These are phyloP conservation scores for Suhomyces wounanorum DNA, from an alignment of 1,139 yeast species.

Conservation along the genomic window DNA sequence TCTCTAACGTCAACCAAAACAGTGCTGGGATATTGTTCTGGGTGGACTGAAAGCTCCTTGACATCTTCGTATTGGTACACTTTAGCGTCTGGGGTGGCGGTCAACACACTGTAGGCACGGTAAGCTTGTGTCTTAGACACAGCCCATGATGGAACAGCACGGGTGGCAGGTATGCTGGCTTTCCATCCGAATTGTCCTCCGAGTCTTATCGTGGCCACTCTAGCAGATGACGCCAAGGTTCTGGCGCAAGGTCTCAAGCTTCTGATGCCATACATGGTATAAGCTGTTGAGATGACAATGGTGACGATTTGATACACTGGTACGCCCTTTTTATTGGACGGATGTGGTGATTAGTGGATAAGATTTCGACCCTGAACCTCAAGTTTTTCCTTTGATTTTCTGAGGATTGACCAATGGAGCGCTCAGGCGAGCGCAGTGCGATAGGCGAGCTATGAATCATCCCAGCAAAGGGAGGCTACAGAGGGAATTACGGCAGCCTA, in stretches of 20 bases:
- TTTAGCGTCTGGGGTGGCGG: constrained; percentile 45
- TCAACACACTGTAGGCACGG: constrained; percentile 19
- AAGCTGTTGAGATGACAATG: background rate
- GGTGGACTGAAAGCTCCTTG: constrained; percentile 47
- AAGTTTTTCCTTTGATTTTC: constrained; percentile 4
- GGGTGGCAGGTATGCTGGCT: background rate
- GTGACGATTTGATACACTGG: background rate
- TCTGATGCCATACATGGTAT: constrained; percentile 10
- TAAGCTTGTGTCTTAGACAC: constrained; percentile 6
- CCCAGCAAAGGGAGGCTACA: background rate
- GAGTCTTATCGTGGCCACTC: constrained; percentile 8
- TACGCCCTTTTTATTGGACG: background rate
- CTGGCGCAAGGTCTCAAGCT: constrained; percentile 8
- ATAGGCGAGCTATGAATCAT: background rate
- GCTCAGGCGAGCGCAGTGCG: background rate
- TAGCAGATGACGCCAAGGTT: constrained; percentile 8
- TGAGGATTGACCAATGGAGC: constrained; percentile 9
- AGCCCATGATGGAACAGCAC: constrained; percentile 3
- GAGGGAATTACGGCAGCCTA: background rate
- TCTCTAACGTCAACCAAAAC: constrained; percentile 89
- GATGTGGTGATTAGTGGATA: background rate
- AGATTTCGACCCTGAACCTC: constrained; percentile 5
- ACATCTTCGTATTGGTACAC: constrained; percentile 58
- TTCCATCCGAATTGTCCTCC: background rate
- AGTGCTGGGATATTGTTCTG: constrained; percentile 39